phyloP scores from a whole-genome alignment of 306 rosid species.

The Prunus campanulata region DNA sequence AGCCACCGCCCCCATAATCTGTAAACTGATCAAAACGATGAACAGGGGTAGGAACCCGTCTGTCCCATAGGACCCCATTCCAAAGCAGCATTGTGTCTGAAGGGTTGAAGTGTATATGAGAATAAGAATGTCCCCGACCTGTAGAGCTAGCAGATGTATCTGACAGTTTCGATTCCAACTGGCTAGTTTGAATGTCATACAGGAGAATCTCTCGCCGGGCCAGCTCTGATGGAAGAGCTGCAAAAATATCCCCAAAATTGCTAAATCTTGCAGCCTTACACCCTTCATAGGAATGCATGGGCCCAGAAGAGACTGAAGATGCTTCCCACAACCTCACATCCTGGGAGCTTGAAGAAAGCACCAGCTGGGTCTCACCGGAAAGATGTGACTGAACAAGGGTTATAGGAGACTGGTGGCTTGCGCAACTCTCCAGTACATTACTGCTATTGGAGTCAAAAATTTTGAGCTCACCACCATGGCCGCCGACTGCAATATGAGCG shows the following conservation, averaged over 20 bases:
- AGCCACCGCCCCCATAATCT: slow-evolving; percentile 97
- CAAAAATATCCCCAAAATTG: slow-evolving; percentile 72
- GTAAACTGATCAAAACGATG: slow-evolving; percentile 97
- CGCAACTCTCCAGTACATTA: slow-evolving; percentile 71
- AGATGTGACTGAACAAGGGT: slow-evolving; percentile 72
- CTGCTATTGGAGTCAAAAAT: slow-evolving; percentile 72
- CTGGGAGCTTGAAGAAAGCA: slow-evolving; percentile 87
- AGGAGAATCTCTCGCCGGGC: slow-evolving; percentile 75
- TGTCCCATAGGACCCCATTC: slow-evolving; percentile 97
- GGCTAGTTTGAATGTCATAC: slow-evolving; percentile 70
- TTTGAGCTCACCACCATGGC: slow-evolving; percentile 88
- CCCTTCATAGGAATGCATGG: slow-evolving; percentile 80
- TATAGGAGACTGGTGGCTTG: slow-evolving; percentile 84
- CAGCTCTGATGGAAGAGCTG: slow-evolving; percentile 70
- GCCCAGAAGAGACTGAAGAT: slow-evolving; percentile 67
- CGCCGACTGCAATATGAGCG: slow-evolving; percentile 81
- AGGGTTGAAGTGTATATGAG: slow-evolving; percentile 82
- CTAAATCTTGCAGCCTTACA: slow-evolving; percentile 96
- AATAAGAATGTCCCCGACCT: slow-evolving; percentile 78
- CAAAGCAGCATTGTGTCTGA: slow-evolving; percentile 86
- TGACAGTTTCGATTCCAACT: slow-evolving; percentile 54
- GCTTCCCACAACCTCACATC: slow-evolving; percentile 93
- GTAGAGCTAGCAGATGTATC: slow-evolving; percentile 59
- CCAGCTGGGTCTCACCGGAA: slow-evolving; percentile 67
- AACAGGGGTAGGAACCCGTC: slow-evolving; percentile 66